Percentiles rank a stretch among this genome's conserved stretches.
These are phyloP conservation scores for Monascus ruber DNA, from an alignment of 2,329 filamentous ascomycete species.

Conservation along the genomic window DNA sequence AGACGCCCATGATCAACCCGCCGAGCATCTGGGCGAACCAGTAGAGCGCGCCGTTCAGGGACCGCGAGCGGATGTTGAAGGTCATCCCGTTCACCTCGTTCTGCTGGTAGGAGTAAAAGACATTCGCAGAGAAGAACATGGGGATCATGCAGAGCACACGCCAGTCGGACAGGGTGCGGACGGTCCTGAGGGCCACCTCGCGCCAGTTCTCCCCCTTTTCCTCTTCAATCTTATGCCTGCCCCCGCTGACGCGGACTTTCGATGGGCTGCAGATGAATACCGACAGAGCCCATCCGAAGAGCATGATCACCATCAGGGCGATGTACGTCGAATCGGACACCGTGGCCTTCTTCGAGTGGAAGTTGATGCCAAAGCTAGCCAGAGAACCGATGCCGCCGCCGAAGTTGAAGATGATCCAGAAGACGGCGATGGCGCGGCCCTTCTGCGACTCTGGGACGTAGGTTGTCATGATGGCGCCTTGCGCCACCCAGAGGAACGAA, in stretches of 20 bases:
- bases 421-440: slow-evolving; percentile 32
- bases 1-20: slow-evolving; percentile 31
- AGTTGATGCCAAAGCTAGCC: slow-evolving; percentile 36
- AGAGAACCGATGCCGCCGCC: slow-evolving; percentile 36
- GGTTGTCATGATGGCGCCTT: slow-evolving; percentile 40
- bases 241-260: slow-evolving; percentile 23
- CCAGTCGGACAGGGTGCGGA: slow-evolving; percentile 31
- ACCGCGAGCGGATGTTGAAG: slow-evolving; percentile 46
- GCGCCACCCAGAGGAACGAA: slow-evolving; percentile 37
- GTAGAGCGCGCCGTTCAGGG: slow-evolving; percentile 44
- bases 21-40: slow-evolving; percentile 49
- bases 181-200: slow-evolving; percentile 17
- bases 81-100: slow-evolving; percentile 44
- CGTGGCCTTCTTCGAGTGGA: slow-evolving; percentile 29
- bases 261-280: slow-evolving; percentile 39
- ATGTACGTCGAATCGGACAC: slow-evolving; percentile 42
- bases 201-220: slow-evolving; percentile 32
- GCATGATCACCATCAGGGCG: slow-evolving; percentile 39
- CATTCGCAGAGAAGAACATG: slow-evolving; percentile 45
- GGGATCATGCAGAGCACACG: slow-evolving; percentile 40
- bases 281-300: slow-evolving; percentile 38
- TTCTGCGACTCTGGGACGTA: slow-evolving; percentile 35
- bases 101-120: slow-evolving; percentile 48
- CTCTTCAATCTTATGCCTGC: slow-evolving; percentile 25
- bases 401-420: slow-evolving; percentile 39